phyloP scores from a whole-genome alignment of 2,329 filamentous ascomycete species.

The Alternaria novae-zelandiae region DNA sequence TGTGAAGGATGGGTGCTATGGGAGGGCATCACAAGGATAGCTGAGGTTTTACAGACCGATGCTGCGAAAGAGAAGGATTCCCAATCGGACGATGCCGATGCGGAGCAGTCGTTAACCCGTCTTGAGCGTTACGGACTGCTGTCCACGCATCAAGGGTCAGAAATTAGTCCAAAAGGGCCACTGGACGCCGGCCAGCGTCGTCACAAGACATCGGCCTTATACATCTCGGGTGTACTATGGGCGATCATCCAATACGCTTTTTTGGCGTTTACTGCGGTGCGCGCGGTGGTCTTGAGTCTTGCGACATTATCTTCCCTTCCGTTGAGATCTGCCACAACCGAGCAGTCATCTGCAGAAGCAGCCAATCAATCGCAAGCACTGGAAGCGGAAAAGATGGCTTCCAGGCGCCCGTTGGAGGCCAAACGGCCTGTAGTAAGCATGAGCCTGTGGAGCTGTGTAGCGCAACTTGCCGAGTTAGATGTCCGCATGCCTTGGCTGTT shows the following conservation, averaged over 20 bases:
- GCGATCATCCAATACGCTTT: conserved; percentile 59
- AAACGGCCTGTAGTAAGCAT: conserved; percentile 76
- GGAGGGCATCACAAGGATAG: conserved; percentile 79
- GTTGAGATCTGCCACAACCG: conserved; percentile 53
- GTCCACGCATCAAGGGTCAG: conserved; percentile 43
- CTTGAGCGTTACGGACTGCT: conserved; percentile 66
- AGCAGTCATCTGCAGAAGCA: conserved; percentile 37
- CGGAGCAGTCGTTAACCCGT: conserved; percentile 48
- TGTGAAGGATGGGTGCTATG: conserved; percentile 90
- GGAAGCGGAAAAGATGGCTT: conserved; percentile 37
- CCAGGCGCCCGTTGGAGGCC: conserved; percentile 38
- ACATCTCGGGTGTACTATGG: conserved; percentile 57
- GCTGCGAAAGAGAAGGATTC: conserved; percentile 34
- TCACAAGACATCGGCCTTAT: conserved; percentile 25
- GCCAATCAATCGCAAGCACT: conserved; percentile 39
- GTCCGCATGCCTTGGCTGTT: conserved; percentile 89
- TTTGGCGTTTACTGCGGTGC: conserved; percentile 66
- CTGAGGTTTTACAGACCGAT: conserved; percentile 54
- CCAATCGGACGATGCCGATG: conserved; percentile 36
- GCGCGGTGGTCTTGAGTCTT: conserved; percentile 69
- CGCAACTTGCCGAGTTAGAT: conserved; percentile 74
- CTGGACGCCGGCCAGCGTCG: conserved; percentile 19
- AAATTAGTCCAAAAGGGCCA: conserved; percentile 23
- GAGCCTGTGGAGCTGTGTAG: conserved; percentile 75
- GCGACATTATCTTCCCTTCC: conserved; percentile 72